phyloP scores from a whole-genome alignment of 2,329 filamentous ascomycete genomes.

The Phaeophleospora eucalypticola region DNA sequence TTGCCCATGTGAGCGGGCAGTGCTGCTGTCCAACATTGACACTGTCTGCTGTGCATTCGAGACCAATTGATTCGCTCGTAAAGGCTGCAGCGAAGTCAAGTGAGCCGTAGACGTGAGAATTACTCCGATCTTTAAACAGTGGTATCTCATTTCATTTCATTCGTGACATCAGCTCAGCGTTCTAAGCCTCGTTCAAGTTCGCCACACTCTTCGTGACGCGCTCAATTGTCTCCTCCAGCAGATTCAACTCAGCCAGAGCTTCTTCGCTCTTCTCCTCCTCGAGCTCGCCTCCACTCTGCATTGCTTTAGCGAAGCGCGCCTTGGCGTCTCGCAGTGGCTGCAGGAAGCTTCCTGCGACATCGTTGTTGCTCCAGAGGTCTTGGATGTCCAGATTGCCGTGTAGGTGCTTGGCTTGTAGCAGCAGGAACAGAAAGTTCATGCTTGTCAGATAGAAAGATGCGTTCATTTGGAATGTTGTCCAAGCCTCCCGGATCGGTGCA shows the following conservation, averaged over 20 bases:
- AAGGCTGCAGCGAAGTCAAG: too few species aligned
- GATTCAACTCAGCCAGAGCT: slow-evolving; percentile 31
- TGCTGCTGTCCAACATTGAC: too few species aligned
- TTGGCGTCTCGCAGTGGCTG: slow-evolving; percentile 40
- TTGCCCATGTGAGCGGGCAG: too few species aligned
- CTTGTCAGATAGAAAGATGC: slow-evolving; percentile 53
- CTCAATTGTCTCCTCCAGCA: slow-evolving; percentile 32
- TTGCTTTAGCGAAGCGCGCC: slow-evolving; percentile 34
- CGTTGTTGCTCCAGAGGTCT: slow-evolving; percentile 38
- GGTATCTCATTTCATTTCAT: background rate
- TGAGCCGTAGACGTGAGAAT: too few species aligned
- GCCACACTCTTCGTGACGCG: slow-evolving; percentile 30
- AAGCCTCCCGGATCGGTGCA: slow-evolving; percentile 36
- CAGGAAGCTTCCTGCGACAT: slow-evolving; percentile 42
- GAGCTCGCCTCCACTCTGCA: slow-evolving; percentile 36
- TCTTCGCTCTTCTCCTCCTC: slow-evolving; percentile 34
- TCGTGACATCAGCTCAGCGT: background rate
- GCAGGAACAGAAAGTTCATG: slow-evolving; percentile 57
- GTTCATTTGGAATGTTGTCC: slow-evolving; percentile 48
- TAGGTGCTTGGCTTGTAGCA: slow-evolving; percentile 48
- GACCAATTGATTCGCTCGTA: too few species aligned
- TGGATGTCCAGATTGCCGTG: slow-evolving; percentile 46
- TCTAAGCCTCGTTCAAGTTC: slow-evolving; percentile 22
- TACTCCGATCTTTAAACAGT: too few species aligned
- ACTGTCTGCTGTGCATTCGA: too few species aligned